Base-by-base conservation (phyloP, 1,284 basidiomycete genomes). In the Boletus smithii region DNA sequence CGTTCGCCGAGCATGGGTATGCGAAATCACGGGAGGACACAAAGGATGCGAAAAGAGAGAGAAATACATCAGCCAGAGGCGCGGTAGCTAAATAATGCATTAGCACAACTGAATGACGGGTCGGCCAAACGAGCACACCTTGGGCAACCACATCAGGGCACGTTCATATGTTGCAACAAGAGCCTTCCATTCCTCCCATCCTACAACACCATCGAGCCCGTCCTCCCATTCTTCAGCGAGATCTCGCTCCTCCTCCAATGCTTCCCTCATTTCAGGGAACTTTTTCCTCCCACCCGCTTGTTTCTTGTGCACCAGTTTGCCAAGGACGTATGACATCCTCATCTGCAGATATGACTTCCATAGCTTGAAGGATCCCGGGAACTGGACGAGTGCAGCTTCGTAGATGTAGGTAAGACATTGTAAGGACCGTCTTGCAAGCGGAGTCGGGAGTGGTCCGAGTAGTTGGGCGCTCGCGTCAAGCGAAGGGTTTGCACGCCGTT, bases 151-250 rank as follows among this genome's bases (percentile, higher is more conserved):
- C 80, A 90, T 91, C 29, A 99, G 73, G 46, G 91, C 91, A 53
- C 97, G 80, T 65, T 99, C 97, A 62, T 93, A 95, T 0, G 83
- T 81, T 5, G 92, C 89, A 8, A 95, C 80, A 5, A 99, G 76
- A 17, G 84, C 74, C 62, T 83, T 90, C 97, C 97, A 99, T 68
- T 99, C 97, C 53, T 89, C 84, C 82, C 86, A 95, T 3, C 95
- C 97, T 17, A 97, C 76, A 4, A 91, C 75, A 5, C 88, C 84
- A 62, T 99, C 91, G 44, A 99, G 71, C 5, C 89, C 87, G 16
- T 83, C 85, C 42, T 89, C 81, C 90, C 91, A 98, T 53, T 82
- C 71, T 63, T 91, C 85, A 37, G 83, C 55, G 56, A 88, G 83
- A 53, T 88, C 83, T 50, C 79, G 74, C 53, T 92, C 91, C 27